phyloP scores from a whole-genome alignment of 306 rosid species.

The Prunus fruticosa region DNA sequence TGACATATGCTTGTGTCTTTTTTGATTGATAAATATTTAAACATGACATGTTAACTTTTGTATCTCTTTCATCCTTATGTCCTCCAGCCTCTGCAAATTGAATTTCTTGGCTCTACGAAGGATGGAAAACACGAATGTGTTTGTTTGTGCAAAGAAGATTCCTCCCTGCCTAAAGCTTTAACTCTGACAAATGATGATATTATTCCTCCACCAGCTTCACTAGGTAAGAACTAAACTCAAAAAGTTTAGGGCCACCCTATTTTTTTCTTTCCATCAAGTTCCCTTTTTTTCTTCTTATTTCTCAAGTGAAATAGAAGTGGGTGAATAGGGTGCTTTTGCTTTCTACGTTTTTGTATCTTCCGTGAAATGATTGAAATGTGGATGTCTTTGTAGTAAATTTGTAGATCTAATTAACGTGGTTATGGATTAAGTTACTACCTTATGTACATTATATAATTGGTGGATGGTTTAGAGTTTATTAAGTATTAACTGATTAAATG shows the following conservation, averaged over 20 bases:
- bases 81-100: conserved; percentile 49
- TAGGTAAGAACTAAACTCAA: conserved; percentile 50
- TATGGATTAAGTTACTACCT: background rate
- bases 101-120: conserved; percentile 38
- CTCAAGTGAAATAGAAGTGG: background rate
- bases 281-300: background rate
- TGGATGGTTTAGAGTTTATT: too few species aligned
- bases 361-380: background rate
- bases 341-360: background rate
- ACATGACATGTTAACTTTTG: background rate
- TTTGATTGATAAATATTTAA: background rate
- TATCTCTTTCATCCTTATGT: conserved; percentile 5
- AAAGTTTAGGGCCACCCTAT: conserved; percentile 11
- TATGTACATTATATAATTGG: background rate
- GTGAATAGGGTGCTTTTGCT: background rate
- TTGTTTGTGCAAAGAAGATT: conserved; percentile 33
- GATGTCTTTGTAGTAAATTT: background rate
- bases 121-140: conserved; percentile 29
- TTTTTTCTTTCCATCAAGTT: background rate
- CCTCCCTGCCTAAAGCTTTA: conserved; percentile 33
- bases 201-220: conserved; percentile 76
- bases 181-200: conserved; percentile 41
- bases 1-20: too few species aligned
- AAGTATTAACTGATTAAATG: background rate
- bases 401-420: background rate